Evolutionary conservation across 176 grass and related monocot species (phyloP).

Genomic region (Aegilops sharonensis): DNA sequence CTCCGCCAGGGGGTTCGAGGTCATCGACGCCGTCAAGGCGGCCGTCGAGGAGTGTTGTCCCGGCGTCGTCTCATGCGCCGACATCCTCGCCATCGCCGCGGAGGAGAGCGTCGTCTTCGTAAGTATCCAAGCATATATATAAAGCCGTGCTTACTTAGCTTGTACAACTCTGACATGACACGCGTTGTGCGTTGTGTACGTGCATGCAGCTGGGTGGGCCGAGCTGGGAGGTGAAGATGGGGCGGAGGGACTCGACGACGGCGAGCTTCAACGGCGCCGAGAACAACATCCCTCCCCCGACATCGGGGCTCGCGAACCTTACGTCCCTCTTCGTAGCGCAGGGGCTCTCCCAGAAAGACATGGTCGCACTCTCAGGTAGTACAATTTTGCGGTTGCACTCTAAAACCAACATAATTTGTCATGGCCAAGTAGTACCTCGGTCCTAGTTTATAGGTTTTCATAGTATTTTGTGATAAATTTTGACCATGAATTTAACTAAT

Average conservation of each 20-base stretch:
- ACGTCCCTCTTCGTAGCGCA: constrained; percentile 53
- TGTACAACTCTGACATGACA: too few relatives aligned
- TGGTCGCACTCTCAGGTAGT: constrained; percentile 46
- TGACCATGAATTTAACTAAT: too few relatives aligned
- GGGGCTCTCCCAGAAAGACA: constrained; percentile 55
- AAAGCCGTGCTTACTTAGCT: not conserved
- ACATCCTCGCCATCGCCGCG: constrained; percentile 83
- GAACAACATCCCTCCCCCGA: constrained; percentile 57
- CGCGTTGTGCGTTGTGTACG: too few relatives aligned
- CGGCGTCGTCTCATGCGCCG: constrained; percentile 79
- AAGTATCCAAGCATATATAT: not conserved
- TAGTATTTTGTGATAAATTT: too few relatives aligned
- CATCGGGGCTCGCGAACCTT: constrained; percentile 39
- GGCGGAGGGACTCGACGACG: constrained; percentile 64
- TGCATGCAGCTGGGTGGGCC: constrained; percentile 55
- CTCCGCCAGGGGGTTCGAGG: constrained; percentile 54
- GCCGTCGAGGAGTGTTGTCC: constrained; percentile 54
- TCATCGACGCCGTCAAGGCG: constrained; percentile 60
- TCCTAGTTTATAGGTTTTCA: too few relatives aligned
- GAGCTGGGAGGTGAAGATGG: constrained; percentile 61
- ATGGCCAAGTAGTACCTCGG: too few relatives aligned
- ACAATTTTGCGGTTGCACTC: not conserved
- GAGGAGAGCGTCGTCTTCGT: constrained; percentile 60
- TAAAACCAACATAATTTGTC: too few relatives aligned
- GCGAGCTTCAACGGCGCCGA: constrained; percentile 52